Percentiles rank a stretch among this genome's conserved stretches.
Evolutionary conservation across 129 eudicot genomes (phyloP).

Genomic region (Escallonia rubra): DNA sequence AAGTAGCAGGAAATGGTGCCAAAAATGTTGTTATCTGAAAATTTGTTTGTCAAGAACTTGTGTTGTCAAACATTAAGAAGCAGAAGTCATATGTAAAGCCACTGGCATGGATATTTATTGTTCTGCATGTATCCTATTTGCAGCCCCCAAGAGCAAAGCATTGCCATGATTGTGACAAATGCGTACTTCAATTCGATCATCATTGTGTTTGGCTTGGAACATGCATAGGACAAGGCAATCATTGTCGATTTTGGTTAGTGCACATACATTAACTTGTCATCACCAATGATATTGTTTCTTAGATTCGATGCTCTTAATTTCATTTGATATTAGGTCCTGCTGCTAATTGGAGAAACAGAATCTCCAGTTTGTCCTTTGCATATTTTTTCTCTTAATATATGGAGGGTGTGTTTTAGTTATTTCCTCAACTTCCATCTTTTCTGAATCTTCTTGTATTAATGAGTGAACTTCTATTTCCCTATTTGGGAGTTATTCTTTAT

Average conservation of each 20-base stretch:
- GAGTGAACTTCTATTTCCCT: neutral
- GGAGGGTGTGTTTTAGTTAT: neutral
- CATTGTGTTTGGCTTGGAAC: conserved; percentile 99
- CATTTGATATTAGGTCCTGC: neutral
- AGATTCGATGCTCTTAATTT: neutral
- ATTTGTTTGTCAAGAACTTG: too few relatives aligned
- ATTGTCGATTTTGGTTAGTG: conserved; percentile 86
- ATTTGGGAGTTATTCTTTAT: neutral
- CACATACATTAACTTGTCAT: conserved; percentile 1
- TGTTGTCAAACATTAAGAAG: too few relatives aligned
- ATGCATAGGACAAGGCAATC: conserved; percentile 92
- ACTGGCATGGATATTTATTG: neutral
- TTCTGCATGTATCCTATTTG: conserved; percentile 18
- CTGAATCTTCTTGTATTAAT: neutral
- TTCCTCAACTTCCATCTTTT: neutral
- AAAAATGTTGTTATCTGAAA: too few relatives aligned
- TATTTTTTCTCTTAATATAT: neutral
- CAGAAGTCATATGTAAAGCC: neutral
- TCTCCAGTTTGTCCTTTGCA: neutral
- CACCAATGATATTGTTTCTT: neutral
- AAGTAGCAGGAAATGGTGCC: too few relatives aligned
- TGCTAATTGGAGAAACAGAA: neutral
- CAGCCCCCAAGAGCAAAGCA: conserved; percentile 99
- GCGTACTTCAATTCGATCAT: conserved; percentile 99
- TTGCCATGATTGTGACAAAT: conserved; percentile 98